Evolutionary conservation across 139 green algal genomes (phyloP), one percentile per base, ranked within the genome.

Genomic region (Chlorokybus atmophyticus): DNA sequence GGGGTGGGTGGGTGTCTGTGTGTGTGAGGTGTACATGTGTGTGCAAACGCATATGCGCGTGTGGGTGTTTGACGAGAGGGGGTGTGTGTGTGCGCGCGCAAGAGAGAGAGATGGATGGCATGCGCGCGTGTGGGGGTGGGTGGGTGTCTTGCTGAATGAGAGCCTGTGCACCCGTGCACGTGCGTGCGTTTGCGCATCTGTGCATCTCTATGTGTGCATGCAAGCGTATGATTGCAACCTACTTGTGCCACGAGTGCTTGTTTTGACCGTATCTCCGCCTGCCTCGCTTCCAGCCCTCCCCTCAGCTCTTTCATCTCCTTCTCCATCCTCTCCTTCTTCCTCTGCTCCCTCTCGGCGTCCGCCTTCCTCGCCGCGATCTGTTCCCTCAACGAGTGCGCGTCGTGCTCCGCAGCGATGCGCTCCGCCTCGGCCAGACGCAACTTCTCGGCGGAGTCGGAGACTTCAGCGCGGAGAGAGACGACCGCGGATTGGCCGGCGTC

Each of bases 211-310:
- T n/a, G n/a, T n/a, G n/a, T n/a, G n/a, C n/a, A n/a, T n/a, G n/a
- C n/a, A n/a, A n/a, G n/a, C n/a, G n/a, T n/a, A n/a, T n/a, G n/a
- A n/a, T n/a, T n/a, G n/a, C n/a, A n/a, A n/a, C n/a, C n/a, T n/a
- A n/a, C n/a, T n/a, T n/a, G n/a, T 4, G 40, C 47, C 28, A 83
- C 54, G 52, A 30, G 29, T 28, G 63, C 7, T 52, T 82, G 69
- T 70, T 86, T 86, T 60, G 76, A 52, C 59, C 85, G 81, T 60
- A 93, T 83, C 60, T 94, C 86, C 2, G 62, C 64, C 21, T 68
- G 40, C 48, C 56, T 35, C 52, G 79, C 60, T 7, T 73, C 59
- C 5, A 57, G 38, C 30, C n/a, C 27, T 38, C 19, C 27, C 41
- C 67, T 68, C 4, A 57, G 24, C 4, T 70, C 50, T 10, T 42